Base-by-base conservation (phyloP, 441 rosid genomes). In the Erysimum cheiri region DNA sequence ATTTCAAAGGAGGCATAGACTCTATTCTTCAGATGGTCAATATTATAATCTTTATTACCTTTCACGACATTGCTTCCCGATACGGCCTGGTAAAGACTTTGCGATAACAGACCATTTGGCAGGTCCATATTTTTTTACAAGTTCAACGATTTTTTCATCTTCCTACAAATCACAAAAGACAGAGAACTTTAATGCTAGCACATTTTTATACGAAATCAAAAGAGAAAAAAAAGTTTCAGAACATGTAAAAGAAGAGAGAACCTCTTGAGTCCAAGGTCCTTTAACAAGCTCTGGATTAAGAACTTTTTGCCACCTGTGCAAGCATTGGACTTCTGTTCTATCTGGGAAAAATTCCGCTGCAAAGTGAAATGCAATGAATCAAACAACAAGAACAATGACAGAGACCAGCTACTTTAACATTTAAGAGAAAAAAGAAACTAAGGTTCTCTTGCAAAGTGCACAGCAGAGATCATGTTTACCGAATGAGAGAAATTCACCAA, bases 211-310 rank as follows among this genome's bases (percentile, higher is more conserved):
- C n/a, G 36, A 75, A 48, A 64, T 6, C 31, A 57, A 12, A 61
- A 31, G 47, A 35, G n/a, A 65, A n/a, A 68, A 68, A 55, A 68
- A 55, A 32, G 39, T 19, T 15, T 50, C 29, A 31, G 17, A 54
- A 69, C 31, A 53, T 15, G 3, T 59, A 69, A 31, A 28, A 11
- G 22, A 9, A 41, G 41, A 64, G 35, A 40, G 64, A 72, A 93
- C 99, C 96, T 96, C 94, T 82, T 81, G 91, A 67, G 92, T 91
- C 99, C 99, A 96, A 65, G 97, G 98, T 79, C 99, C 99, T 82
- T 96, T 96, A 67, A 91, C 78, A 81, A 96, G 96, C n/a, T 89
- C 92, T 3, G 99, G 99, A 75, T 93, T 88, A 46, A 96, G 90
- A 83, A 96, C 99, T 79, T 96, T 96, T 73, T 96, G 98, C 98